A percentile compares a stretch with the other conserved stretches of the same genome.
Conservation (phyloP, 2,329 filamentous ascomycete genomes). For the Venturia asperata region DNA sequence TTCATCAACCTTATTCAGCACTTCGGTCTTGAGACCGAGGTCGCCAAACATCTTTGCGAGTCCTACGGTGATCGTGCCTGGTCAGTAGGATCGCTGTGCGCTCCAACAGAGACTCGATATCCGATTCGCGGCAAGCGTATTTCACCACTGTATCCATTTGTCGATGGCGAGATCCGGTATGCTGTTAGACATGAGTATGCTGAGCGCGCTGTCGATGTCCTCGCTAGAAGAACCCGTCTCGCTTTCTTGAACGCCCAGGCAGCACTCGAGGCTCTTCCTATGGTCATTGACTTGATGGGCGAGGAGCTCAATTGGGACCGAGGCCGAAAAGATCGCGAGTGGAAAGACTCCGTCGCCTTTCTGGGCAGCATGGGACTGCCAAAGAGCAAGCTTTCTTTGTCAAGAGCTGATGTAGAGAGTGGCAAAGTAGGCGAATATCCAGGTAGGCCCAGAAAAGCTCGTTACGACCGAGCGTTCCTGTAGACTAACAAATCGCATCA, state of each 20-base stretch:
- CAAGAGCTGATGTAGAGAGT: constrained; percentile 52
- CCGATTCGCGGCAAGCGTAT: constrained; percentile 77
- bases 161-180: constrained; percentile 87
- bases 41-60: constrained; percentile 78
- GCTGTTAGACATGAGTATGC: constrained; percentile 85
- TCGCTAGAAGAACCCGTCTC: constrained; percentile 75
- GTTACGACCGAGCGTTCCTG: background rate
- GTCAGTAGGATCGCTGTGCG: constrained; percentile 76
- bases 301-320: constrained; percentile 74
- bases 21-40: constrained; percentile 84
- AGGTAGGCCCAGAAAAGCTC: constrained; percentile 29
- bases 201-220: constrained; percentile 80
- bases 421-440: constrained; percentile 42
- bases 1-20: constrained; percentile 95
- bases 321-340: constrained; percentile 68
- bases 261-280: constrained; percentile 75
- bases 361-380: constrained; percentile 56
- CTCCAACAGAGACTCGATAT: constrained; percentile 70
- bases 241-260: constrained; percentile 91
- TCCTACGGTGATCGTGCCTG: constrained; percentile 90
- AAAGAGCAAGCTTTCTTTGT: constrained; percentile 49
- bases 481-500: constrained; percentile 32
- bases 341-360: constrained; percentile 60
- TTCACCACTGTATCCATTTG: constrained; percentile 74
- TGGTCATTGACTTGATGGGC: constrained; percentile 81